Evolutionary conservation across 2,329 filamentous ascomycete genomes (phyloP).

Genomic region (Xylaria sp.): DNA sequence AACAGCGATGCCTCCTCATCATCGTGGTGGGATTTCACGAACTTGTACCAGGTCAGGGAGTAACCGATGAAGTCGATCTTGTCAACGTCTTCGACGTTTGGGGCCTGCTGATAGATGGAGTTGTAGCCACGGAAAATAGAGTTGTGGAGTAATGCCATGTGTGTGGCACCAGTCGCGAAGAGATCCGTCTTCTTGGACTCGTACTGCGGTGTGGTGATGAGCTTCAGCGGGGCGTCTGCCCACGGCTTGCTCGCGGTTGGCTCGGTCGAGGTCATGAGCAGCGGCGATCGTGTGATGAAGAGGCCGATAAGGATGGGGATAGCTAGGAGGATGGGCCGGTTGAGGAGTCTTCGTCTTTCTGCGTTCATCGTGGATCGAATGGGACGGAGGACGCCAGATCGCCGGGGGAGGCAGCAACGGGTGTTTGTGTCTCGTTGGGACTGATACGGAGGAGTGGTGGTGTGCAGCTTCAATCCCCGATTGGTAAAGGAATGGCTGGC

Average conservation of each 20-base stretch:
- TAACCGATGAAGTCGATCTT: constrained; percentile 63
- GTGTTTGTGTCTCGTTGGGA: constrained; percentile 6
- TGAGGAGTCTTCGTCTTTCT: constrained; percentile 33
- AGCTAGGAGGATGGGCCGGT: constrained; percentile 41
- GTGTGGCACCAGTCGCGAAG: constrained; percentile 63
- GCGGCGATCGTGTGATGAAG: constrained; percentile 46
- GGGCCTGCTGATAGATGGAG: constrained; percentile 65
- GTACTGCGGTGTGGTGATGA: constrained; percentile 60
- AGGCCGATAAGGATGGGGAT: constrained; percentile 45
- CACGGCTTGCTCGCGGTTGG: constrained; percentile 46
- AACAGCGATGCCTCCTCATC: constrained; percentile 65
- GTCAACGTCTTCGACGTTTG: constrained; percentile 56
- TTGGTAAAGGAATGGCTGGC: constrained; percentile 15
- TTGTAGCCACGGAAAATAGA: constrained; percentile 68
- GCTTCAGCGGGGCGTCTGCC: constrained; percentile 61
- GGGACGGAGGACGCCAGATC: not conserved
- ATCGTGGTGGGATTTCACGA: constrained; percentile 65
- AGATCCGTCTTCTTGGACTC: constrained; percentile 61
- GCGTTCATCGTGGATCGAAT: constrained; percentile 24
- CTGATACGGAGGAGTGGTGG: not conserved
- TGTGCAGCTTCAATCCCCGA: not conserved
- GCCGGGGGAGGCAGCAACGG: constrained; percentile 1
- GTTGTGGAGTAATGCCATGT: constrained; percentile 68
- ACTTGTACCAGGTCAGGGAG: constrained; percentile 61
- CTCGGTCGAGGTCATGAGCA: constrained; percentile 46